Percentiles rank a stretch among this genome's conserved stretches.
Conservation (phyloP, 495 filamentous ascomycete species). For the Chlorociboria aeruginascens region DNA sequence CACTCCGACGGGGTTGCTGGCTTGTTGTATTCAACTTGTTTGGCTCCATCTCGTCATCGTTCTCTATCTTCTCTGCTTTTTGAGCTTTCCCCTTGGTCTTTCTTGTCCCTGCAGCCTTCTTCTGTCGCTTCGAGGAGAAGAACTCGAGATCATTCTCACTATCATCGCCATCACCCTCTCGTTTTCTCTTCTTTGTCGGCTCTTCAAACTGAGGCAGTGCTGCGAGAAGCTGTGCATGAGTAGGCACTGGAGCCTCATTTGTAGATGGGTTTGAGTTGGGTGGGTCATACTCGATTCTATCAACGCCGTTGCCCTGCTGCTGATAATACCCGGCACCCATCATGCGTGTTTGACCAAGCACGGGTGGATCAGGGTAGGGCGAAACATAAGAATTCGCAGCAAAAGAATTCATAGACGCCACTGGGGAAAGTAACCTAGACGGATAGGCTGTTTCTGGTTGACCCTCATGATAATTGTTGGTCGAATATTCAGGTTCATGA, state of each 20-base stretch:
- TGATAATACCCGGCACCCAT: constrained; percentile 43
- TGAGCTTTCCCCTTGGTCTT: neutral
- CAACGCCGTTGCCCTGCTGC: constrained; percentile 32
- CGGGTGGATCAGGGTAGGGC: constrained; percentile 35
- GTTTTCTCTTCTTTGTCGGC: constrained; percentile 8
- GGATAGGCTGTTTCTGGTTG: constrained; percentile 4
- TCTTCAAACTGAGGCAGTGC: constrained; percentile 1
- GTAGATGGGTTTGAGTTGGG: constrained; percentile 6
- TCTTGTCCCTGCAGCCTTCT: constrained; percentile 4
- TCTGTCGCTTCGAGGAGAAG: constrained; percentile 13
- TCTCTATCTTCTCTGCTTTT: neutral
- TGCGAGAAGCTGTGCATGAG: constrained; percentile 10
- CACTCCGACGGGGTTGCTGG: constrained; percentile 8
- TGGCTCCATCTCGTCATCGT: neutral
- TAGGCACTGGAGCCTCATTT: neutral
- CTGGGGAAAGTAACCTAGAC: constrained; percentile 5
- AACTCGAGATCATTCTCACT: constrained; percentile 14
- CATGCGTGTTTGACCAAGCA: constrained; percentile 29
- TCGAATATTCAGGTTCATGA: constrained; percentile 9
- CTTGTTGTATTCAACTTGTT: neutral
- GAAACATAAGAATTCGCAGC: neutral
- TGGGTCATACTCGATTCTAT: constrained; percentile 15
- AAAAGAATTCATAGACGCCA: neutral
- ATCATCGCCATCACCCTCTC: neutral
- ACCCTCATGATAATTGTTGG: neutral